These are phyloP conservation scores for Eucalyptus virginea DNA, from an alignment of 345 rosid species.

Conservation along the genomic window DNA sequence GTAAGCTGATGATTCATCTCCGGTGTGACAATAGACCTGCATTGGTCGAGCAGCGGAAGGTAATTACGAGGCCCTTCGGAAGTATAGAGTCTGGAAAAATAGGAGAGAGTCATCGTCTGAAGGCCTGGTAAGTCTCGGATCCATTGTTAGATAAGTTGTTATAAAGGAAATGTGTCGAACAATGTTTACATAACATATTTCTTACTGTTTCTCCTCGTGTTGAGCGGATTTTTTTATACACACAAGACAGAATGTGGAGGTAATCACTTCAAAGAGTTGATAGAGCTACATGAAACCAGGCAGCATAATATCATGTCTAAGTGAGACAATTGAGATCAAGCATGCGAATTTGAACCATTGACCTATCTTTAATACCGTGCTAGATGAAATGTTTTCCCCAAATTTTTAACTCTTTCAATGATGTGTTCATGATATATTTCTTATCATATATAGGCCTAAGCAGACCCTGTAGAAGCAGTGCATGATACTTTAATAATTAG, in stretches of 20 bases:
- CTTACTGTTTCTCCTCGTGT: fast-evolving
- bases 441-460: background rate
- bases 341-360: background rate
- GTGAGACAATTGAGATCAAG: background rate
- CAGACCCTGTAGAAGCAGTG: background rate
- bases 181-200: background rate
- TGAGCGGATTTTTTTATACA: background rate
- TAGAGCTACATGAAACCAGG: background rate
- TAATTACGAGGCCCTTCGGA: too few relatives aligned
- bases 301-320: background rate
- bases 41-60: too few relatives aligned
- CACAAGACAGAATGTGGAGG: background rate
- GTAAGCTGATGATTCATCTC: too few relatives aligned
- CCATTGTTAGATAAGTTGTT: background rate
- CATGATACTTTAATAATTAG: background rate
- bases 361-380: background rate
- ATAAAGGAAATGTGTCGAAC: background rate
- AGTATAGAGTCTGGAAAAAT: too few relatives aligned
- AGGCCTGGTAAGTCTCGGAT: too few relatives aligned
- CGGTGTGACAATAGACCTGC: too few relatives aligned
- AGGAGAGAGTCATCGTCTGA: too few relatives aligned
- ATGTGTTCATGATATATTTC: background rate
- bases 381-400: background rate
- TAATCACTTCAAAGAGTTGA: background rate
- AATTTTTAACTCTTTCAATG: background rate